Percentiles rank a stretch among this genome's conserved stretches.
These are phyloP conservation scores for Ustanciosporium gigantosporum DNA, from an alignment of 1,284 basidiomycete genomes.

Conservation along the genomic window DNA sequence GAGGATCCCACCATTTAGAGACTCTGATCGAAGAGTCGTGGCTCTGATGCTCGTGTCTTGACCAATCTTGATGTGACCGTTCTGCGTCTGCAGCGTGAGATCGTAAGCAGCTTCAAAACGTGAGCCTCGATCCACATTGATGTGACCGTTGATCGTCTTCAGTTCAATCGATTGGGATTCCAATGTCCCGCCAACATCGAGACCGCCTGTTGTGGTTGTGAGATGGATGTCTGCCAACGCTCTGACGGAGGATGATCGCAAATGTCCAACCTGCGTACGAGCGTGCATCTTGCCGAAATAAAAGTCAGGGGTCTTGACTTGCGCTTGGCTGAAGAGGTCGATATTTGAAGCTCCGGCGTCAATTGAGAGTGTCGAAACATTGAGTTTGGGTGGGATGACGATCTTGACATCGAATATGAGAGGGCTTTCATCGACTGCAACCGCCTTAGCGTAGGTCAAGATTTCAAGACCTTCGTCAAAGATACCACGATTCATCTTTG, in stretches of 20 bases:
- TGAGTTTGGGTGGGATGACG: slow-evolving; percentile 36
- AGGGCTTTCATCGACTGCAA: slow-evolving; percentile 18
- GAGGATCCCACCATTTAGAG: slow-evolving; percentile 32
- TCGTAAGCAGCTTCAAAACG: slow-evolving; percentile 26
- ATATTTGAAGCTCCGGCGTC: slow-evolving; percentile 36
- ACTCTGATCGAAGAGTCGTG: slow-evolving; percentile 26
- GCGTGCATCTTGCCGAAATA: slow-evolving; percentile 41
- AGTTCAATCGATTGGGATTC: slow-evolving; percentile 24
- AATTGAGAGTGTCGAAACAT: slow-evolving; percentile 30
- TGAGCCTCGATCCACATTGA: slow-evolving; percentile 19
- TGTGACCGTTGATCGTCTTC: slow-evolving; percentile 29
- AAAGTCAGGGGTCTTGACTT: slow-evolving; percentile 7
- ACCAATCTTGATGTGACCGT: slow-evolving; percentile 32
- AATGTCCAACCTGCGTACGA: slow-evolving; percentile 25
- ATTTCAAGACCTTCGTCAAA: slow-evolving; percentile 45
- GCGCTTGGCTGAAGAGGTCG: slow-evolving; percentile 20
- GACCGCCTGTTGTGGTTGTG: slow-evolving; percentile 29
- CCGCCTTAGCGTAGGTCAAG: slow-evolving; percentile 41
- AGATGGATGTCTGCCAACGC: slow-evolving; percentile 38
- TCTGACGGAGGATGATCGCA: slow-evolving; percentile 25
- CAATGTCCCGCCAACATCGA: slow-evolving; percentile 29
- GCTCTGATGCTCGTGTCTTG: slow-evolving; percentile 22
- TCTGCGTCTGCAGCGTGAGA: slow-evolving; percentile 24
- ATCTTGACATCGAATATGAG: slow-evolving; percentile 47
- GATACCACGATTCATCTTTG: slow-evolving; percentile 44